phyloP scores from a whole-genome alignment of 2,329 filamentous ascomycete genomes.

The Setomelanomma holmii region DNA sequence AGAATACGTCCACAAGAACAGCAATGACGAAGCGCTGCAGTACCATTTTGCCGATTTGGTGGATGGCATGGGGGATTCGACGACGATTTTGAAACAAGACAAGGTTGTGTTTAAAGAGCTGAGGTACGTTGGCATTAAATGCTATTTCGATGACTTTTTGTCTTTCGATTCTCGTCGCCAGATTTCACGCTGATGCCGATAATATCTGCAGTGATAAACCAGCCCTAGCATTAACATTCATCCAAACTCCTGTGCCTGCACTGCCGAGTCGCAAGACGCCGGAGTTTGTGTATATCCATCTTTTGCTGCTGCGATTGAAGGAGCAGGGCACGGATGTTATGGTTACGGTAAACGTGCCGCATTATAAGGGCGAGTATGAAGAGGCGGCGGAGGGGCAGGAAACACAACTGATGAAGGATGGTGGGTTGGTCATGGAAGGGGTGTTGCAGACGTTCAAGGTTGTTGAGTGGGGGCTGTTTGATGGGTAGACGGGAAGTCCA shows the following conservation, averaged over 20 bases:
- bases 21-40: constrained; percentile 70
- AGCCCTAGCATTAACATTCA: constrained; percentile 73
- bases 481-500: no score
- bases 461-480: constrained; percentile 80
- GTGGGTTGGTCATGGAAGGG: constrained; percentile 69
- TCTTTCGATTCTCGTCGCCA: no score
- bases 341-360: constrained; percentile 86
- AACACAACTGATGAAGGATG: constrained; percentile 66
- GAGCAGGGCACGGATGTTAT: constrained; percentile 80
- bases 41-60: constrained; percentile 60
- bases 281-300: constrained; percentile 74
- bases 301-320: constrained; percentile 79
- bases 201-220: constrained; percentile 54
- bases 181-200: no score
- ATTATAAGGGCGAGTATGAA: constrained; percentile 76
- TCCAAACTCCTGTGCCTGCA: constrained; percentile 53
- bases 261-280: constrained; percentile 40
- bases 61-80: constrained; percentile 42
- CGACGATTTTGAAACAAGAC: constrained; percentile 43
- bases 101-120: constrained; percentile 41
- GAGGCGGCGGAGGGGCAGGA: constrained; percentile 69
- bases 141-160: no score
- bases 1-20: constrained; percentile 74
- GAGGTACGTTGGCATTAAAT: constrained; percentile 40
- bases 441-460: constrained; percentile 79